These are phyloP conservation scores for Apocynum venetum DNA, from an alignment of 257 asterid species.

Conservation along the genomic window DNA sequence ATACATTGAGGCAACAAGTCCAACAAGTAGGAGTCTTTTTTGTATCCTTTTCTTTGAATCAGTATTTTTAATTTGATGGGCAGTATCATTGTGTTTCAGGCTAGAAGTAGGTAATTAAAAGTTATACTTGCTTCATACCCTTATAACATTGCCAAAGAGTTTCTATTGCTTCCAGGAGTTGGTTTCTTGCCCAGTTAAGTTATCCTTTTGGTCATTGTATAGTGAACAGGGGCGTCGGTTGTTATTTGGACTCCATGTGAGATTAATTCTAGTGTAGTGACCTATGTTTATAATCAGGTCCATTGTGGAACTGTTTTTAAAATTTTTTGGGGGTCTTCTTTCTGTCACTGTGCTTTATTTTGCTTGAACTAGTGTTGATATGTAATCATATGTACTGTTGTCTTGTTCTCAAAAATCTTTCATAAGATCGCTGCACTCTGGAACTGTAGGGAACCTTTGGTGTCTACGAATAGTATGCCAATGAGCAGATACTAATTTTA, in stretches of 20 bases:
- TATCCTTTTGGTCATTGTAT: not conserved
- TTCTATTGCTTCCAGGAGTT: not conserved
- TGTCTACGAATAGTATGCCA: not conserved
- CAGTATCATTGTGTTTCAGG: not conserved
- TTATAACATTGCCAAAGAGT: not conserved
- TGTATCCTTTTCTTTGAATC: not conserved
- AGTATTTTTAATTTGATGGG: not conserved
- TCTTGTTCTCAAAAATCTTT: not conserved
- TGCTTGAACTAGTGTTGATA: not conserved
- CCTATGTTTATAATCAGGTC: not conserved
- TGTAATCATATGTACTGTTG: not conserved
- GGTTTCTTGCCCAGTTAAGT: not conserved
- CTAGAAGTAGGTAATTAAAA: not conserved
- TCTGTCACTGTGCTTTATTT: not conserved
- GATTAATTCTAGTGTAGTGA: not conserved
- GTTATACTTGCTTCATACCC: not conserved
- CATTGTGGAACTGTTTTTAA: not conserved
- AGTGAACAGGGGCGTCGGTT: not conserved
- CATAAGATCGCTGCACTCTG: not conserved
- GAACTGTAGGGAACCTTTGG: not conserved
- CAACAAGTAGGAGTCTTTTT: slow-evolving; percentile 59
- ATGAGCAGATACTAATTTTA: not conserved
- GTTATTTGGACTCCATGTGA: not conserved
- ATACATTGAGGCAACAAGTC: slow-evolving; percentile 72
- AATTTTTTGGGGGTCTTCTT: not conserved